phyloP scores from a whole-genome alignment of 108 stramenopile species.

The Cyclotella sp. region DNA sequence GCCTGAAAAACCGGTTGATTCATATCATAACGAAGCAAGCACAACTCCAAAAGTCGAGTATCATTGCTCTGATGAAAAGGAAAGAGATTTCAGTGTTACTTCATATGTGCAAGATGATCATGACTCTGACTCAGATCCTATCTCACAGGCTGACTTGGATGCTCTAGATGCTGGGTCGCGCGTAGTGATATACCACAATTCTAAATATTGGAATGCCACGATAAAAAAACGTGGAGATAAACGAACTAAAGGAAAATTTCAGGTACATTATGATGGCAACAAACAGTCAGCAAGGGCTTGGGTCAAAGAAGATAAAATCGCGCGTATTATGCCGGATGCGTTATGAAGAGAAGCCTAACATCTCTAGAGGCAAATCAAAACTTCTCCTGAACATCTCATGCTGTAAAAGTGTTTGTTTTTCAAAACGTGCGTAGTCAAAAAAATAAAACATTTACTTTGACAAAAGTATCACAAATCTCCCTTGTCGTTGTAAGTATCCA shows the following conservation, averaged over 20 bases:
- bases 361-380: no score
- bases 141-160: slow-evolving; percentile 12
- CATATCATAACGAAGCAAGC: no score
- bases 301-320: neutral
- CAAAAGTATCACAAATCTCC: no score
- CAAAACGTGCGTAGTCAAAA: no score
- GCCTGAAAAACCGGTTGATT: no score
- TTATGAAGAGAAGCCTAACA: no score
- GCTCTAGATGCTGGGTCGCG: neutral
- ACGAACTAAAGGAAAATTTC: neutral
- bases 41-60: neutral
- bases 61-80: neutral
- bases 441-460: no score
- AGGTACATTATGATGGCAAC: neutral
- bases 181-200: neutral
- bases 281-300: neutral
- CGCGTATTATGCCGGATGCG: neutral
- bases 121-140: neutral
- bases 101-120: neutral
- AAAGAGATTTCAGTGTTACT: neutral
- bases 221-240: neutral
- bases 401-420: no score
- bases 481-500: no score
- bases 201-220: slow-evolving; percentile 10
- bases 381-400: no score